Evolutionary conservation across 2,329 filamentous ascomycete species (phyloP), one percentile per base, ranked within the genome.

Genomic region (Xylaria multiplex): DNA sequence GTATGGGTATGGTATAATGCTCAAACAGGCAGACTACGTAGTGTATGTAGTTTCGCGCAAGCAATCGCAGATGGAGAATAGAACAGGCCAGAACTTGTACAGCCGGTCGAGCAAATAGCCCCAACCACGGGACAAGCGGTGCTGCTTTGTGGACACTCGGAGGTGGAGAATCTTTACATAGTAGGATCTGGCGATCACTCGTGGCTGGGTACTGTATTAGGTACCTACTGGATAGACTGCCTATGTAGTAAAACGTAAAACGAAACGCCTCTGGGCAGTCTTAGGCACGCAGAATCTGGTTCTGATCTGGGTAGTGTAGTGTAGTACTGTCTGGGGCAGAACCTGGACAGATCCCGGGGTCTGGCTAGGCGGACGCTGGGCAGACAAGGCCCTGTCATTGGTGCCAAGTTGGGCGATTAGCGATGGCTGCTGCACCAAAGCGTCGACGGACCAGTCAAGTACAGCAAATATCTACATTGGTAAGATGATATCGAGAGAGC

Each of bases 111-210:
- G 54, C 54, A 57, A 40, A 57, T 24, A 37, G 40, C 48, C 24
- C 19, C 50, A n/a, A 32, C 42, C 24, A 50, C 27, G 24, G 27
- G 42, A 46, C 35, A 32, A 24, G 30, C 32, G 56, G n/a, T 49
- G 40, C 56, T 27, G 37, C 40, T 37, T 27, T 68, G 59, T 68
- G 60, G 55, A 49, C 55, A 64, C 66, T 66, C 59, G 63, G 59
- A 48, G 54, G 59, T 65, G 62, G 65, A 62, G 62, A 65, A 59
- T 59, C 46, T 49, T 59, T 27, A 27, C 27, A 27, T 27, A 27
- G 27, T 27, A 24, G 57, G 62, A 65, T 62, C 42, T 65, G 59
- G 53, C 58, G 57, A 62, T 68, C 63, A 49, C 46, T 58, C 52
- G 66, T 49, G 63, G 53, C 53, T 64, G 65, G 13, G 13, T 42